phyloP scores from a whole-genome alignment of 352 stramenopile species.

The Halophytophthora batemanensis region DNA sequence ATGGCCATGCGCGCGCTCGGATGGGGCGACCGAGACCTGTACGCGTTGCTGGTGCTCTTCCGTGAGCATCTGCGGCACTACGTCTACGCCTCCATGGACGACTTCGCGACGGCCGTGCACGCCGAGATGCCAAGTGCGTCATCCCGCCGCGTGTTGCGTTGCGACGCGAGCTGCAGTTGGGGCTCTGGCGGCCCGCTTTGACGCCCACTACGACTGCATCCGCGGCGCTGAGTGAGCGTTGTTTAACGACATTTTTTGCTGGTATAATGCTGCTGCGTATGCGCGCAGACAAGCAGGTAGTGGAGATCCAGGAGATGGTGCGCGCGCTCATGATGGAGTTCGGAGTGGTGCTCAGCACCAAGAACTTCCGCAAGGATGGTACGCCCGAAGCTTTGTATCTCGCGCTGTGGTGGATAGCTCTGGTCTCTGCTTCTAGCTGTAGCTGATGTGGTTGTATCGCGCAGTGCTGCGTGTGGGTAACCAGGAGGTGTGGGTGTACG shows the following conservation, averaged over 20 bases:
- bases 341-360: constrained; percentile 54
- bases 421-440: not conserved
- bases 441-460: not conserved
- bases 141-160: not conserved
- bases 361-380: constrained; percentile 70
- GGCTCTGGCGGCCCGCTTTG: not conserved
- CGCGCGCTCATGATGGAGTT: constrained; percentile 60
- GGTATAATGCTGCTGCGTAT: not conserved
- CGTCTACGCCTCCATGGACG: constrained; percentile 48
- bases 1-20: constrained; percentile 32
- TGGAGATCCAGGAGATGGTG: constrained; percentile 44
- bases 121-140: constrained; percentile 36
- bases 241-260: not conserved
- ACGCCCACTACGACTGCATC: too few relatives aligned
- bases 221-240: not conserved
- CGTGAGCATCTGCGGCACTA: constrained; percentile 53
- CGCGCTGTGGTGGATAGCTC: not conserved
- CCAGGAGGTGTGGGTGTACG: constrained; percentile 45
- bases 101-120: constrained; percentile 41
- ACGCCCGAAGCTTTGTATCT: not conserved
- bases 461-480: constrained; percentile 31
- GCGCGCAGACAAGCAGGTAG: constrained; percentile 25
- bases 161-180: not conserved
- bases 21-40: constrained; percentile 55
- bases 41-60: constrained; percentile 47